Evolutionary conservation across 805 yeast species (phyloP).

Genomic region (Candida vaughaniae): DNA sequence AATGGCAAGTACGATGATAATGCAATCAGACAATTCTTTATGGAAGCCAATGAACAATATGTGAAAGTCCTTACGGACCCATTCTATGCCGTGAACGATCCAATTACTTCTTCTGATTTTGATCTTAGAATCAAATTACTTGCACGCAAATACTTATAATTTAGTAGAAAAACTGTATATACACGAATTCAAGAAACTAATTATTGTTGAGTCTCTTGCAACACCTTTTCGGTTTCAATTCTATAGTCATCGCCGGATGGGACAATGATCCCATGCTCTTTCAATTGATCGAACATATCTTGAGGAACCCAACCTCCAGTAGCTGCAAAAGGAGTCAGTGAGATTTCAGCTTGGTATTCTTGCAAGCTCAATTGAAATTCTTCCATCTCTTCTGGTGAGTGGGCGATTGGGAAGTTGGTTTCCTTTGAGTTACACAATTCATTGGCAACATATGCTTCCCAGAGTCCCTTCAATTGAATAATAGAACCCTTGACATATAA

Average conservation of each 20-base stretch:
- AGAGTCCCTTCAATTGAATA: constrained; percentile 62
- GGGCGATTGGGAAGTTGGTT: constrained; percentile 55
- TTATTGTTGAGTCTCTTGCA: constrained; percentile 7
- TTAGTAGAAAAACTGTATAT: constrained; percentile 4
- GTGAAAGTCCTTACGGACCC: constrained; percentile 85
- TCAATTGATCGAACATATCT: constrained; percentile 75
- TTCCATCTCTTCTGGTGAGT: constrained; percentile 57
- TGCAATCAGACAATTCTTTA: constrained; percentile 76
- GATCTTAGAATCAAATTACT: constrained; percentile 69
- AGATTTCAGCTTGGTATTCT: constrained; percentile 64
- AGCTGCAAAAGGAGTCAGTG: constrained; percentile 78
- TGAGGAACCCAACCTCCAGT: constrained; percentile 97
- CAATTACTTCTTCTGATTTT: constrained; percentile 70
- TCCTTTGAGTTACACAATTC: constrained; percentile 49
- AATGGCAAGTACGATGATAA: constrained; percentile 52
- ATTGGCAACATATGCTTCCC: constrained; percentile 65
- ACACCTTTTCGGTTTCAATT: constrained; percentile 31
- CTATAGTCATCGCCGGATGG: constrained; percentile 49
- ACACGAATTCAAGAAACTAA: constrained; percentile 1
- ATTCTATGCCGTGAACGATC: constrained; percentile 74
- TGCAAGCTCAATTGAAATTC: constrained; percentile 57
- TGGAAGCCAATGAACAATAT: constrained; percentile 83
- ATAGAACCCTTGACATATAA: constrained; percentile 66
- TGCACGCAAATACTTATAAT: constrained; percentile 71
- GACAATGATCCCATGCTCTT: constrained; percentile 64